Evolutionary conservation across 23 red algal genomes (phyloP), one percentile per base, ranked within the genome.

Genomic region (Gracilaria domingensis): DNA sequence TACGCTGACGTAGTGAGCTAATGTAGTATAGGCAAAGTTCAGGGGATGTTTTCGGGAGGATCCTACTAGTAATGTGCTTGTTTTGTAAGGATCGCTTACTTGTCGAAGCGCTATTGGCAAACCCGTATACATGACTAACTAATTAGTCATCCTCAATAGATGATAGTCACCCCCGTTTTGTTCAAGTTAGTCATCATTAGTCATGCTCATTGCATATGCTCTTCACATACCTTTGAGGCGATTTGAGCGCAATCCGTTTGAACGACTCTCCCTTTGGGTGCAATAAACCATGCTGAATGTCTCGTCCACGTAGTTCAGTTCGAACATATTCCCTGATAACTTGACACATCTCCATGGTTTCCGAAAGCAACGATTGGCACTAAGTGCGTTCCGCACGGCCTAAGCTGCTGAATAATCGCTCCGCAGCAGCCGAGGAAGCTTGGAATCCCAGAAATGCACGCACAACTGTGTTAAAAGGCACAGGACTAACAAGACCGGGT

Each of bases 381-480:
- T 37, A 14, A 3, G 30, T 40, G 33, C 34, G 36, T 73, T 73
- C 36, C 6, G 5, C 20, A 23, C 67, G 8, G 4, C 67, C 34
- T 37, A 37, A 44, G 28, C 44, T 29, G 35, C 67, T 73, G 67
- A 73, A 73, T 35, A 73, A 73, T 3, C 30, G 30, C 28, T 73
- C 67, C 8, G 67, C 67, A 39, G 67, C 67, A 8, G 67, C 67
- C 7, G 34, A 73, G 20, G 67, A 73, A 3, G 67, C 67, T n/a
- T 73, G 67, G 21, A 35, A n/a, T 3, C 23, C 67, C 30, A 73
- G 67, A 73, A 73, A 73, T 16, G 35, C 67, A 1, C 67, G 33
- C 16, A 29, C 36, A 40, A 73, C 38, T 44, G 20, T 37, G 28
- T 73, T 73, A 16, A 73, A 73, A 0, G 30, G 34, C 67, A 39